Conservation (phyloP, 2,329 filamentous ascomycete genomes). For the Alternaria atra region DNA sequence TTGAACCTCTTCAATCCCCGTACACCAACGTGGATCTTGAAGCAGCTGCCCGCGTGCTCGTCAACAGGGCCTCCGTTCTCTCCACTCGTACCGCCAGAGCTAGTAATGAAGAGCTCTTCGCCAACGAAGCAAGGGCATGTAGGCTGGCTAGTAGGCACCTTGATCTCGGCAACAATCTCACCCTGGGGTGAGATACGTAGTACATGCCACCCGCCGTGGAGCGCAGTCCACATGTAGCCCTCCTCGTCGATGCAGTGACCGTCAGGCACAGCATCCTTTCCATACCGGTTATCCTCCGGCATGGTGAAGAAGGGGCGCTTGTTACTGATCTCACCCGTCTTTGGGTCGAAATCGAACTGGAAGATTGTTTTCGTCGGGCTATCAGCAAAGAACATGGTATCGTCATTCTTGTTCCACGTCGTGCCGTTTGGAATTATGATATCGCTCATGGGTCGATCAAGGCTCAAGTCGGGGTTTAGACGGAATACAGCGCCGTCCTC, state of each 20-base stretch:
- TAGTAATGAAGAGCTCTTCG: constrained; percentile 79
- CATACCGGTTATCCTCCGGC: constrained; percentile 60
- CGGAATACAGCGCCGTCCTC: constrained; percentile 75
- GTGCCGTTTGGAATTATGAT: constrained; percentile 87
- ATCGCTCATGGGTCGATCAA: constrained; percentile 67
- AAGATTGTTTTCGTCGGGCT: constrained; percentile 75
- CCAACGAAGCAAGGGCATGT: constrained; percentile 85
- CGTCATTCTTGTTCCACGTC: constrained; percentile 77
- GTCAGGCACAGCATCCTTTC: constrained; percentile 70
- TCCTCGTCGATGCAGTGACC: constrained; percentile 85
- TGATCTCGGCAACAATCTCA: constrained; percentile 76
- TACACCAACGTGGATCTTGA: constrained; percentile 79
- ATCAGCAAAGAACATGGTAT: constrained; percentile 84
- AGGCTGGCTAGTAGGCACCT: constrained; percentile 78
- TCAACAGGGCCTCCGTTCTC: constrained; percentile 70
- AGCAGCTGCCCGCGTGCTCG: constrained; percentile 73
- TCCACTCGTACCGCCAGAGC: constrained; percentile 60
- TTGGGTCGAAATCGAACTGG: constrained; percentile 75
- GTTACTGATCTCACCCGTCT: constrained; percentile 72
- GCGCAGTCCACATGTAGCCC: constrained; percentile 87
- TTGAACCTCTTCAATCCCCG: constrained; percentile 60
- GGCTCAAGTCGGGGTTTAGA: constrained; percentile 69
- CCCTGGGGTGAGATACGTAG: constrained; percentile 76
- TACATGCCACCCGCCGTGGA: constrained; percentile 81
- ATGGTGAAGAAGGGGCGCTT: constrained; percentile 78